These are phyloP conservation scores for Termitomyces sp. DNA, from an alignment of 768 basidiomycete genomes.

Conservation along the genomic window DNA sequence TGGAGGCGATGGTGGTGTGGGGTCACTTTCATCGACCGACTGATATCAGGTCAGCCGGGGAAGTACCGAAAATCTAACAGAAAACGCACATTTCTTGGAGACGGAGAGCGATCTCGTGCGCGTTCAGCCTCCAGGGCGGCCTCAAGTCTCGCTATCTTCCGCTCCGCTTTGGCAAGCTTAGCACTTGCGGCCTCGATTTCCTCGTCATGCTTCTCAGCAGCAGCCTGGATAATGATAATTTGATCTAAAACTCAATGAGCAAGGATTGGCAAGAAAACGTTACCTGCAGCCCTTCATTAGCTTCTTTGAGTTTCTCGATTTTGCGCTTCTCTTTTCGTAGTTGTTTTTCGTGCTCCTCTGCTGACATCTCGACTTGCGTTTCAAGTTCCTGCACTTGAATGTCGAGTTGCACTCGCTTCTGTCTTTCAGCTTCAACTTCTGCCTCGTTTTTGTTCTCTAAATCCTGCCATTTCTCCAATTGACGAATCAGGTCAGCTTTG, in stretches of 20 bases:
- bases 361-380: slow-evolving; percentile 27
- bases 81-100: slow-evolving; percentile 17
- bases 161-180: slow-evolving; percentile 32
- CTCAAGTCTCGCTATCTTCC: slow-evolving; percentile 40
- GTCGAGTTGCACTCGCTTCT: slow-evolving; percentile 53
- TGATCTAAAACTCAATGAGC: not conserved
- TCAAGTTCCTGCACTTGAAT: slow-evolving; percentile 44
- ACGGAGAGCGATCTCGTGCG: slow-evolving; percentile 24
- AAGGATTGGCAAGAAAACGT: not conserved
- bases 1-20: slow-evolving; percentile 1
- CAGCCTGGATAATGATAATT: slow-evolving; percentile 24
- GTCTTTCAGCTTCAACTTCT: slow-evolving; percentile 50
- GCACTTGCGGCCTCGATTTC: slow-evolving; percentile 30
- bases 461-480: slow-evolving; percentile 64
- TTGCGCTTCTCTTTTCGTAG: slow-evolving; percentile 38
- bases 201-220: slow-evolving; percentile 29
- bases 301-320: slow-evolving; percentile 36
- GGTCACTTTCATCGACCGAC: slow-evolving; percentile 4
- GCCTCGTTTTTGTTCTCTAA: slow-evolving; percentile 60
- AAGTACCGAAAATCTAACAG: not conserved
- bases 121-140: slow-evolving; percentile 35
- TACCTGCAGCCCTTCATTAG: slow-evolving; percentile 43
- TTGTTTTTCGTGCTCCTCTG: slow-evolving; percentile 27
- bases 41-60: not conserved
- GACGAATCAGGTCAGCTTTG: slow-evolving; percentile 50